Conservation (phyloP, 2,329 filamentous ascomycete species). For the Botrytis sinoallii region DNA sequence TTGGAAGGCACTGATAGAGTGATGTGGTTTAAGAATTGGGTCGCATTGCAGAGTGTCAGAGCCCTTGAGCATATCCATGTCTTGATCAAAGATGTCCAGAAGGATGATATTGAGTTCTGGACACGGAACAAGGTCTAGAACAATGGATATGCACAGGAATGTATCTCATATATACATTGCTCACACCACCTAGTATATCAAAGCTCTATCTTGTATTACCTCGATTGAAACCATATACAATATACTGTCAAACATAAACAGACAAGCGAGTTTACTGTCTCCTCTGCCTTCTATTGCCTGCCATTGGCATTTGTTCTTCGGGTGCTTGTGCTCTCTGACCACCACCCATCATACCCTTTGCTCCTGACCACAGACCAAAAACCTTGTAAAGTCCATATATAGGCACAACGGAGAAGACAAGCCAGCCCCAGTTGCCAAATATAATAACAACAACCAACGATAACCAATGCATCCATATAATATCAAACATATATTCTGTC, state of each 20-base stretch:
- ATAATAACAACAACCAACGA: conserved; percentile 69
- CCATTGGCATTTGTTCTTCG: conserved; percentile 31
- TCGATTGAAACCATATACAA: not conserved
- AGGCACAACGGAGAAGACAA: conserved; percentile 48
- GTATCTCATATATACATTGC: not conserved
- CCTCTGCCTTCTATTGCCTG: conserved; percentile 37
- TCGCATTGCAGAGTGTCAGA: conserved; percentile 80
- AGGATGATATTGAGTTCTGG: conserved; percentile 53
- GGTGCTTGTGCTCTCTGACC: conserved; percentile 30
- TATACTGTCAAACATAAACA: not conserved
- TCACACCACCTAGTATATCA: not conserved
- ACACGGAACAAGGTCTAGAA: conserved; percentile 35
- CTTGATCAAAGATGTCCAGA: conserved; percentile 54
- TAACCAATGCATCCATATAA: conserved; percentile 91
- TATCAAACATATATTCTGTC: conserved; percentile 98
- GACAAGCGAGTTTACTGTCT: conserved; percentile 22
- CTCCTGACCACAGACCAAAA: conserved; percentile 36
- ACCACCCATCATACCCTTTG: conserved; percentile 38
- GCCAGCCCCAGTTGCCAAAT: conserved; percentile 78
- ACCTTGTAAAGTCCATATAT: conserved; percentile 37
- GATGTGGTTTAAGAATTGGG: conserved; percentile 96
- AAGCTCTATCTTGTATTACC: not conserved
- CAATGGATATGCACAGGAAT: not conserved
- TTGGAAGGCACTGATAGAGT: conserved; percentile 52
- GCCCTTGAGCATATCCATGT: conserved; percentile 89